phyloP scores from a whole-genome alignment of 129 eudicot species.

The Flaveria ramosissima region DNA sequence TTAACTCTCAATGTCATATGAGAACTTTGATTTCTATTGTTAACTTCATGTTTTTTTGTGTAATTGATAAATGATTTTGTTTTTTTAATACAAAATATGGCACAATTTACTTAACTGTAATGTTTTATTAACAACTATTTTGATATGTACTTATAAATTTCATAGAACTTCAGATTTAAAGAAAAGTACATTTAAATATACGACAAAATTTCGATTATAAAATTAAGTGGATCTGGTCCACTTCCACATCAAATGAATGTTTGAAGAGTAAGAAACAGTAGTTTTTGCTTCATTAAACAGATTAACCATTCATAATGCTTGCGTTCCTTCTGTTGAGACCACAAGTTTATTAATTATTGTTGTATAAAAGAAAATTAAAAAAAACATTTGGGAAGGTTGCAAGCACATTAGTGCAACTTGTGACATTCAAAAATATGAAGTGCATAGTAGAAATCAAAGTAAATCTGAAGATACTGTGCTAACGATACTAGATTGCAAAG shows the following conservation, averaged over 20 bases:
- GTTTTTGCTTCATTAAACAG: slow-evolving; percentile 5
- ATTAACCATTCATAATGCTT: neutral
- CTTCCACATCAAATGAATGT: slow-evolving; percentile 2
- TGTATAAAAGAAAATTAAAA: neutral
- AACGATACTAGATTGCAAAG: neutral
- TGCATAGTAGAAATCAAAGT: neutral
- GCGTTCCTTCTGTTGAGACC: slow-evolving; percentile 3
- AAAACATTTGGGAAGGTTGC: neutral
- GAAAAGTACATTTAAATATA: neutral
- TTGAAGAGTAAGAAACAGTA: slow-evolving; percentile 10
- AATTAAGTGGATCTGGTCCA: neutral
- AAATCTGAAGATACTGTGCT: neutral
- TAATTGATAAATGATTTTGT: neutral
- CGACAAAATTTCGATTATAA: neutral
- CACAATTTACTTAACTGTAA: neutral
- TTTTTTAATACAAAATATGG: neutral
- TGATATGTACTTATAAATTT: neutral
- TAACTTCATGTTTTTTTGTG: neutral
- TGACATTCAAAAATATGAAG: neutral
- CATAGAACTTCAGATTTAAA: neutral
- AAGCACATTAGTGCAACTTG: neutral
- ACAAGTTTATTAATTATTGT: neutral
- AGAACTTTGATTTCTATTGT: neutral
- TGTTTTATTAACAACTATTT: neutral
- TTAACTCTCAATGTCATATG: neutral